Base-by-base conservation (phyloP, 805 yeast species). In the Teunomyces kruisii region DNA sequence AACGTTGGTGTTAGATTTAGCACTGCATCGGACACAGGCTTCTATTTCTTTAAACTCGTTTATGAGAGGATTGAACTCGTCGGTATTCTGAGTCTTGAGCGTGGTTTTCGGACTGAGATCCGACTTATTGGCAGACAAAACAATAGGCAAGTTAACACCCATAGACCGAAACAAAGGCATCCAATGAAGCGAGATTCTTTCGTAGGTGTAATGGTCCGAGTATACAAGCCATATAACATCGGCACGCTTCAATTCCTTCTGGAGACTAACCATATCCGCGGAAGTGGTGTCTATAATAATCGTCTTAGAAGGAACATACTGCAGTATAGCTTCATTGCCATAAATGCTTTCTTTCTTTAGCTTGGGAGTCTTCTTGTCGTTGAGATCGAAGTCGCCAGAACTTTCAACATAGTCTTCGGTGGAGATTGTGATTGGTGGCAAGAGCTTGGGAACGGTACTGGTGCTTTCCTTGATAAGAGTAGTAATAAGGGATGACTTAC, bases 161-260 rank as follows among this genome's bases (percentile, higher is more conserved):
- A 89, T 74, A 0, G 96, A 88, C 49, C 99, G 75, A 56, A 94
- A 85, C 73, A 85, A 79, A 42, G 95, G 94, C 78, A 94, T 84
- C 99, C 99, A 94, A 62, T 90, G 90, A 17, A 92, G 70, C 2
- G 96, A 83, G 4, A 94, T 81, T 39, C 98, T 75, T 61, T 94
- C 98, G 60, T 90, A 94, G 0, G 98, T 89, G 59, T 90, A 94
- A 57, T 90, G 96, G 58, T 91, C 98, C 3, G 94, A 80, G 60
- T 91, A 94, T 0, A 94, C 89, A n/a, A 94, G 75, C 92, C 97
- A 86, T 2, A 94, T 86, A 10, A 90, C 97, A 64, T 88, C 92
- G 0, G 97, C 94, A 43, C 79, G 76, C 39, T 96, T 76, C 50
- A 94, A 77, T 59, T 89, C 96, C 27, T 76, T 71, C 46, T 86